A percentile compares a stretch with the other conserved stretches of the same genome.
These are phyloP conservation scores for Colletotrichum lindemuthianum DNA, from an alignment of 2,329 filamentous ascomycete genomes.

Conservation along the genomic window DNA sequence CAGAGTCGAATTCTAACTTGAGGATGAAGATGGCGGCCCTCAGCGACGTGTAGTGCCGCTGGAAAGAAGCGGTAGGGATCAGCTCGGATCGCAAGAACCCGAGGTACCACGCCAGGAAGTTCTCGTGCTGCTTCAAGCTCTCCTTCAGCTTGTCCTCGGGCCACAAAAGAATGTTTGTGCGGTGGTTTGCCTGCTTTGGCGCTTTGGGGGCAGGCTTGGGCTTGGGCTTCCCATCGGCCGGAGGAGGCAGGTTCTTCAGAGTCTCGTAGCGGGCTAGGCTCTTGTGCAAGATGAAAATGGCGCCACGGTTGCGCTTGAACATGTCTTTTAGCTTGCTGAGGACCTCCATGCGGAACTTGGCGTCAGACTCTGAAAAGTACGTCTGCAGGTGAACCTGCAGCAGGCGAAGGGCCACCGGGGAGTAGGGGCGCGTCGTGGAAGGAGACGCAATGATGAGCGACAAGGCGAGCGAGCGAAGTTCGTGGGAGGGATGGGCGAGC, in stretches of 20 bases:
- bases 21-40: constrained; percentile 76
- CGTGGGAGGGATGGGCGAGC: constrained; percentile 65
- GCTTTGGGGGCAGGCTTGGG: constrained; percentile 21
- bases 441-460: constrained; percentile 82
- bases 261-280: constrained; percentile 44
- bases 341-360: constrained; percentile 85
- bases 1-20: constrained; percentile 71
- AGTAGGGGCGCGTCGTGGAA: constrained; percentile 78
- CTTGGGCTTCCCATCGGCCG: constrained; percentile 20
- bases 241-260: constrained; percentile 13
- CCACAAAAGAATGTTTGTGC: constrained; percentile 50
- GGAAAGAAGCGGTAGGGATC: constrained; percentile 85
- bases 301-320: constrained; percentile 77
- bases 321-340: constrained; percentile 79
- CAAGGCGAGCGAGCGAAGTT: constrained; percentile 81
- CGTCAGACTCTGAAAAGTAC: constrained; percentile 85
- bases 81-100: constrained; percentile 79
- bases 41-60: constrained; percentile 84
- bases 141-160: constrained; percentile 49
- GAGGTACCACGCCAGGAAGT: constrained; percentile 80
- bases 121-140: constrained; percentile 61
- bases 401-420: constrained; percentile 66
- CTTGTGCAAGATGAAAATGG: constrained; percentile 65
- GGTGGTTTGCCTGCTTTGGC: constrained; percentile 39
- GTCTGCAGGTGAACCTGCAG: constrained; percentile 73